These are phyloP conservation scores for Crassisporium funariophilum DNA, from an alignment of 768 basidiomycete genomes.

Conservation along the genomic window DNA sequence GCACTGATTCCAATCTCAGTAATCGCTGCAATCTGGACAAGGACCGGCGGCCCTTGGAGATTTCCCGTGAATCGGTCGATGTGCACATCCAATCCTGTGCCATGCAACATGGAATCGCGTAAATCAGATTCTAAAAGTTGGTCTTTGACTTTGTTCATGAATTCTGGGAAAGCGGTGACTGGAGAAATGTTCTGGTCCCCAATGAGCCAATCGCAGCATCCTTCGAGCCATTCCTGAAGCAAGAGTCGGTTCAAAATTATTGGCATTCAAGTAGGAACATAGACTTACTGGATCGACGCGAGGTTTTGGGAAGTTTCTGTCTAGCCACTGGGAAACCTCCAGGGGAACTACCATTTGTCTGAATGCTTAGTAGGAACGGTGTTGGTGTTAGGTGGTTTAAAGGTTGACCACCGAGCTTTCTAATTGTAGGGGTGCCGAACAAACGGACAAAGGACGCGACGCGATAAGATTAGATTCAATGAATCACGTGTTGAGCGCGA, in stretches of 20 bases:
- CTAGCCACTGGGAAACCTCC: constrained; percentile 54
- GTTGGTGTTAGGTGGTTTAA: constrained; percentile 9
- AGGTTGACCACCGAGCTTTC: not conserved
- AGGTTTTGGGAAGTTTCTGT: constrained; percentile 59
- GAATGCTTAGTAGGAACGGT: no score
- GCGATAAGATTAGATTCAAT: constrained; percentile 29
- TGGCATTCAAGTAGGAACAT: not conserved
- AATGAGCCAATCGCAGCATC: constrained; percentile 68
- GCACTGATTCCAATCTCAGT: constrained; percentile 87
- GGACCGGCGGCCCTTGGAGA: constrained; percentile 49
- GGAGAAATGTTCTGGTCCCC: constrained; percentile 50
- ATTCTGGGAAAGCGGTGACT: constrained; percentile 46
- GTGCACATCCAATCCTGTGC: constrained; percentile 65
- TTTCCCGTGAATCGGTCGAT: constrained; percentile 38
- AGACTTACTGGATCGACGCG: constrained; percentile 59
- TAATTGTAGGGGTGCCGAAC: not conserved
- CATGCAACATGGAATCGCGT: constrained; percentile 66
- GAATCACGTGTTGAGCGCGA: constrained; percentile 16
- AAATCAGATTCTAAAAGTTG: constrained; percentile 78
- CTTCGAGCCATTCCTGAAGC: constrained; percentile 76
- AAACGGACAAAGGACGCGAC: constrained; percentile 16
- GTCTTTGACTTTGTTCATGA: constrained; percentile 55
- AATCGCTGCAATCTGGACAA: constrained; percentile 77
- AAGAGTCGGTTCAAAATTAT: constrained; percentile 7
- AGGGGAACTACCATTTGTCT: constrained; percentile 32